Evolutionary conservation across 805 yeast species (phyloP).

Genomic region (Yamadazyma scolyti): DNA sequence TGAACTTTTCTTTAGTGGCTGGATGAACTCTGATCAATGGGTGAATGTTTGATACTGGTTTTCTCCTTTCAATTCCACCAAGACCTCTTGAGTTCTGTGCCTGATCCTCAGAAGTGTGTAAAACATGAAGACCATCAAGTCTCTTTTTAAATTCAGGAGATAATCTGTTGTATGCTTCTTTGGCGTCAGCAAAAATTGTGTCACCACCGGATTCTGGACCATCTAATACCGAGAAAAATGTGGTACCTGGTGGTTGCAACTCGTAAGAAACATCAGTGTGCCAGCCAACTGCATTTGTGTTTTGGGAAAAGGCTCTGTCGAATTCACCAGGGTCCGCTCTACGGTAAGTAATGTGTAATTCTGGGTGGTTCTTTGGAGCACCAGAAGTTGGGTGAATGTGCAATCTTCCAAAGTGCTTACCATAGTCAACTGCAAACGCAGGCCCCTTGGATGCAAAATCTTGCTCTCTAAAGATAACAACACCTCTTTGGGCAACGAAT

Average conservation of each 20-base stretch:
- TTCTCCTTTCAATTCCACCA: constrained; percentile 69
- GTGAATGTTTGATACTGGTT: constrained; percentile 62
- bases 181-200: constrained; percentile 69
- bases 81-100: constrained; percentile 49
- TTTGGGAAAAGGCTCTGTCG: constrained; percentile 29
- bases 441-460: constrained; percentile 56
- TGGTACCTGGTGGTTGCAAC: constrained; percentile 67
- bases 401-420: constrained; percentile 62
- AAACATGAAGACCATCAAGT: constrained; percentile 58
- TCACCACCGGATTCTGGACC: constrained; percentile 67
- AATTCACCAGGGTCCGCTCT: constrained; percentile 38
- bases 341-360: constrained; percentile 60
- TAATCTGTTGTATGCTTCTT: constrained; percentile 67
- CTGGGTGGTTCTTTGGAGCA: constrained; percentile 61
- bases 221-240: constrained; percentile 63
- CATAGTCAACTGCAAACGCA: constrained; percentile 48
- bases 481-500: constrained; percentile 66
- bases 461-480: constrained; percentile 62
- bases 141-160: constrained; percentile 62
- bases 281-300: constrained; percentile 47
- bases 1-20: constrained; percentile 58
- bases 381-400: constrained; percentile 77
- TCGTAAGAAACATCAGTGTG: constrained; percentile 77
- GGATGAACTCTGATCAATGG: constrained; percentile 75
- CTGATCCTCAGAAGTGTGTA: constrained; percentile 70